Percentiles rank a stretch among this genome's conserved stretches.
phyloP scores from a whole-genome alignment of 768 basidiomycete species.

The Termitomyces bulborhizus region DNA sequence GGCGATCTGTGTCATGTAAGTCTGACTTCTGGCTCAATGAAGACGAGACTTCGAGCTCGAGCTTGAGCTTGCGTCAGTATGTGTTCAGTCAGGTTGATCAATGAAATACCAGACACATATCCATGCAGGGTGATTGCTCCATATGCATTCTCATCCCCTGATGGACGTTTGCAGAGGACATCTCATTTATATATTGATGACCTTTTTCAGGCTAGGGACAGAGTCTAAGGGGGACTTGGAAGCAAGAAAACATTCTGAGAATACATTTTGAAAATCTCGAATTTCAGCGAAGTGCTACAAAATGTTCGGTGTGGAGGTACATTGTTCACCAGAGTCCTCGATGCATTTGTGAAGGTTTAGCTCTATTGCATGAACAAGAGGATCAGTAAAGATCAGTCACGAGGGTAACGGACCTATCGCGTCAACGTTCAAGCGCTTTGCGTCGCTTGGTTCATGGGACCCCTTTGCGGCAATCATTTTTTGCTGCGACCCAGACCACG shows the following conservation, averaged over 20 bases:
- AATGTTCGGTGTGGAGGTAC: background rate
- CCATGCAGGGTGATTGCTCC: background rate
- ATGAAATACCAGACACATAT: background rate
- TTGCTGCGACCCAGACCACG: background rate
- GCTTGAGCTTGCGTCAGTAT: background rate
- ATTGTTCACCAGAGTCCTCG: background rate
- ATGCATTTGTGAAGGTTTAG: background rate
- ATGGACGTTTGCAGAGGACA: background rate
- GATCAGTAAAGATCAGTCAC: no score
- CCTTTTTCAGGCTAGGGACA: background rate
- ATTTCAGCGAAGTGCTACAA: background rate
- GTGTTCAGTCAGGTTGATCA: no score
- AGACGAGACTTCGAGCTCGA: background rate
- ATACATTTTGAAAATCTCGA: no score
- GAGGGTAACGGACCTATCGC: background rate
- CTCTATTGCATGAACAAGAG: background rate
- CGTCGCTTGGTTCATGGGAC: background rate
- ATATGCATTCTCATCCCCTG: background rate
- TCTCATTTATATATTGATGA: background rate
- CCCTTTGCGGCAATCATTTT: background rate
- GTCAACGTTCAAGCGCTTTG: background rate
- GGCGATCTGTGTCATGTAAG: background rate
- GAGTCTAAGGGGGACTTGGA: background rate
- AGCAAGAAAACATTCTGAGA: background rate
- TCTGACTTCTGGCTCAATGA: no score